Percentiles rank a stretch among this genome's conserved stretches.
phyloP scores from a whole-genome alignment of 1,284 basidiomycete genomes.

The Cutaneotrichosporon arboriforme region DNA sequence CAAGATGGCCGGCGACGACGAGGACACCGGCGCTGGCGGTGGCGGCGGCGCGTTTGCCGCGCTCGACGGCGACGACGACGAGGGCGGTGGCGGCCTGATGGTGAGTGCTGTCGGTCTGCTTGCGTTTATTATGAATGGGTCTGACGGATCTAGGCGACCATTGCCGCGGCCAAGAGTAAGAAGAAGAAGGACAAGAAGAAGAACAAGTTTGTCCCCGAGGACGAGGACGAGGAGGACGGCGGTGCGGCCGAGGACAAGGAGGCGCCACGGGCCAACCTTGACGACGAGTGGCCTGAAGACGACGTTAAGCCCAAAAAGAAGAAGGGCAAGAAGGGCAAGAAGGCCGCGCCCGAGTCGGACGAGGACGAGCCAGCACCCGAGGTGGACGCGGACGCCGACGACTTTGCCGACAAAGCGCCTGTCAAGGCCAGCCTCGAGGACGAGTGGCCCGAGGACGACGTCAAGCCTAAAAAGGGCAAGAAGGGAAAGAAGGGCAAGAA shows the following conservation, averaged over 20 bases:
- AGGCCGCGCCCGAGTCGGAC: slow-evolving; percentile 13
- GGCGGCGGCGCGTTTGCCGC: slow-evolving; percentile 36
- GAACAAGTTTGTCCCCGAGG: slow-evolving; percentile 31
- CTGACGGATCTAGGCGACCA: slow-evolving; percentile 12
- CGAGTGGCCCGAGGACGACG: slow-evolving; percentile 48
- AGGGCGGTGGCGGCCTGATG: slow-evolving; percentile 77
- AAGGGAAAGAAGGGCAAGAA: slow-evolving; percentile 44
- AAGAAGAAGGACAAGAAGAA: slow-evolving; percentile 42
- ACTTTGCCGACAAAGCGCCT: slow-evolving; percentile 36
- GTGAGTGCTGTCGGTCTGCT: slow-evolving; percentile 78
- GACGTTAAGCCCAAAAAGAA: slow-evolving; percentile 47
- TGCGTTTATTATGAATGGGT: slow-evolving; percentile 60
- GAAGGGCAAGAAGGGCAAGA: slow-evolving; percentile 46
- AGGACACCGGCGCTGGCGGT: slow-evolving; percentile 50
- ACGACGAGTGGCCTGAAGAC: slow-evolving; percentile 38
- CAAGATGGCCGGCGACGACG: slow-evolving; percentile 52
- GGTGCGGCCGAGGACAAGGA: slow-evolving; percentile 13
- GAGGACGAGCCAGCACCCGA: slow-evolving; percentile 28
- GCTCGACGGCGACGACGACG: slow-evolving; percentile 55
- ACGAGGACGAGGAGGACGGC: slow-evolving; percentile 6
- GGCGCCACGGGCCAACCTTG: slow-evolving; percentile 29
- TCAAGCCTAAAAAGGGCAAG: slow-evolving; percentile 51
- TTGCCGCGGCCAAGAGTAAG: slow-evolving; percentile 26
- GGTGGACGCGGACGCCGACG: slow-evolving; percentile 40
- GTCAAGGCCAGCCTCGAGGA: slow-evolving; percentile 32